These are phyloP conservation scores for Vigna unguiculata DNA, from an alignment of 306 rosid genomes.

Conservation along the genomic window DNA sequence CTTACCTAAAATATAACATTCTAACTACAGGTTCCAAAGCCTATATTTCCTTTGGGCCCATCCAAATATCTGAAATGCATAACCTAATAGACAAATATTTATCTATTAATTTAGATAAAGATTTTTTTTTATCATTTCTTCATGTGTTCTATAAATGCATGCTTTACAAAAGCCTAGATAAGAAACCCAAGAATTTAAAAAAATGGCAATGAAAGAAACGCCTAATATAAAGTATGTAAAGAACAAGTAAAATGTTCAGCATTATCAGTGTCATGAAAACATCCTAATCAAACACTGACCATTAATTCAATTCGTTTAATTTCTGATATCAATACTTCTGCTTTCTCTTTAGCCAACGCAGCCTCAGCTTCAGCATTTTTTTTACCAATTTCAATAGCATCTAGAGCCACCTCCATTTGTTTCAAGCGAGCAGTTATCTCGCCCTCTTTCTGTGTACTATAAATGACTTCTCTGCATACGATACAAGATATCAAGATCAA, in stretches of 20 bases:
- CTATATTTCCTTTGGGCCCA: no score
- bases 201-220: slow-evolving; percentile 36
- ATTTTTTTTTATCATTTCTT: slow-evolving; percentile 27
- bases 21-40: no score
- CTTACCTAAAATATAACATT: no score
- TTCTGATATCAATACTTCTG: slow-evolving; percentile 73
- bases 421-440: slow-evolving; percentile 74
- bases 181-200: slow-evolving; percentile 41
- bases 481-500: slow-evolving; percentile 46
- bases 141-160: slow-evolving; percentile 27
- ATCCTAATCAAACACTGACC: slow-evolving; percentile 61
- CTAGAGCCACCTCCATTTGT: slow-evolving; percentile 86
- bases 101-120: slow-evolving; percentile 19
- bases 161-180: slow-evolving; percentile 11
- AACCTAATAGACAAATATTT: neutral
- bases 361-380: slow-evolving; percentile 80
- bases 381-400: slow-evolving; percentile 71
- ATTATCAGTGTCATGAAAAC: slow-evolving; percentile 28
- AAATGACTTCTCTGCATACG: slow-evolving; percentile 79
- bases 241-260: slow-evolving; percentile 24
- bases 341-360: slow-evolving; percentile 68
- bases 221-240: slow-evolving; percentile 34
- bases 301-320: slow-evolving; percentile 62
- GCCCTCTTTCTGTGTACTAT: slow-evolving; percentile 69
- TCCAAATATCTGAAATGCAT: no score